Percentiles rank a stretch among this genome's conserved stretches.
phyloP scores from a whole-genome alignment of 1,284 basidiomycete genomes.

The Melampsora americana region DNA sequence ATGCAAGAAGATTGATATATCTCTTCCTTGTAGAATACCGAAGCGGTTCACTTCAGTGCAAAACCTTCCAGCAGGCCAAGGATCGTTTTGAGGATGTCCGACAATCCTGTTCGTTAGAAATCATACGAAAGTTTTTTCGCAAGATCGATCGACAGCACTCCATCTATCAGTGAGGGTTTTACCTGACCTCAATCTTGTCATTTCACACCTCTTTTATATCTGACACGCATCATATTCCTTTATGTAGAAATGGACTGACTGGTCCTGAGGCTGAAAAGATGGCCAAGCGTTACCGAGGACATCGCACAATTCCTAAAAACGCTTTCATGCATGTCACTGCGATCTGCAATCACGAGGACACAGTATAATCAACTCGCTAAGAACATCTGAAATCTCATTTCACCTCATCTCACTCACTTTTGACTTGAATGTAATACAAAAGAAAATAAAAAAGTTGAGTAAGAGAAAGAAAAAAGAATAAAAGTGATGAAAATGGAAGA shows the following conservation, averaged over 20 bases:
- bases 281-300: no score
- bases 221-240: no score
- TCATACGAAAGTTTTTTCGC: constrained; percentile 16
- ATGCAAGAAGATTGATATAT: neutral
- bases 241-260: neutral
- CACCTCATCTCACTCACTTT: no score
- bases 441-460: no score
- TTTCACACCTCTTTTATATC: neutral
- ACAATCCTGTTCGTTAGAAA: constrained; percentile 1
- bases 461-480: no score
- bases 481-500: no score
- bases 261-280: neutral
- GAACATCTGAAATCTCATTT: no score
- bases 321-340: neutral
- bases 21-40: neutral
- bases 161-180: neutral
- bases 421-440: no score
- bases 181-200: neutral
- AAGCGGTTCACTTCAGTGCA: neutral
- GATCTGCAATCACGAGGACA: no score
- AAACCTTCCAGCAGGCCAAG: constrained; percentile 7
- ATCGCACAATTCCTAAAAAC: neutral
- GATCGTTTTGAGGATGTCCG: constrained; percentile 7
- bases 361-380: no score
- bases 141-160: constrained; percentile 13